These are phyloP conservation scores for Annulohypoxylon moriforme DNA, from an alignment of 495 filamentous ascomycete genomes.

Conservation along the genomic window DNA sequence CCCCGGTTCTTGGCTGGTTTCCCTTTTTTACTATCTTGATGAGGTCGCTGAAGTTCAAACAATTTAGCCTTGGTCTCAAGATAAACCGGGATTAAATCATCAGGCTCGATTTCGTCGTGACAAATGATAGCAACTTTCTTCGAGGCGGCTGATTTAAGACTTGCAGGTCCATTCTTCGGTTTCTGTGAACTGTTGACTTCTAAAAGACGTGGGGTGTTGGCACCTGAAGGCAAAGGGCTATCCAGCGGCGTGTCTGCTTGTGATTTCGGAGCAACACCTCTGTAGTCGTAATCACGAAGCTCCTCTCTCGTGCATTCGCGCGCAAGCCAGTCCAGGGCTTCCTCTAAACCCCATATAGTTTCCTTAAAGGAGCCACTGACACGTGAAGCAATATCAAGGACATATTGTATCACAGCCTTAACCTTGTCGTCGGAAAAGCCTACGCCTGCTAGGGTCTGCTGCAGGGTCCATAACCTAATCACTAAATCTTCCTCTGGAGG, in stretches of 20 bases:
- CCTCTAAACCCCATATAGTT: slow-evolving; percentile 83
- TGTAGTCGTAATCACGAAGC: slow-evolving; percentile 74
- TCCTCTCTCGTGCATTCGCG: slow-evolving; percentile 73
- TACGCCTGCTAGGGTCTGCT: slow-evolving; percentile 71
- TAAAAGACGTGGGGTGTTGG: slow-evolving; percentile 58
- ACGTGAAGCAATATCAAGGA: slow-evolving; percentile 68
- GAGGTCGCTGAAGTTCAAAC: slow-evolving; percentile 76
- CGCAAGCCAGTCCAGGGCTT: slow-evolving; percentile 88
- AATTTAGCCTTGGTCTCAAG: slow-evolving; percentile 75
- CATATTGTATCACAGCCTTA: slow-evolving; percentile 71
- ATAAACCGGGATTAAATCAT: slow-evolving; percentile 80
- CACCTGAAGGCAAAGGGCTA: slow-evolving; percentile 59
- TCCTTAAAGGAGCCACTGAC: slow-evolving; percentile 67
- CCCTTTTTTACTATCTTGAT: slow-evolving; percentile 60
- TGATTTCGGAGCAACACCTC: slow-evolving; percentile 49
- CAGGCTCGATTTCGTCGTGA: slow-evolving; percentile 72
- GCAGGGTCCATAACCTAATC: slow-evolving; percentile 82
- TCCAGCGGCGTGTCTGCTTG: slow-evolving; percentile 59
- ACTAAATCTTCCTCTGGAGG: slow-evolving; percentile 78
- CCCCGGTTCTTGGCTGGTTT: slow-evolving; percentile 47
- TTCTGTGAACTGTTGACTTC: slow-evolving; percentile 47
- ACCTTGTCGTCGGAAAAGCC: slow-evolving; percentile 74
- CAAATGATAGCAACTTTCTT: slow-evolving; percentile 56
- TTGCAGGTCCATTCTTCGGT: slow-evolving; percentile 29
- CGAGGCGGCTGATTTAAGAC: slow-evolving; percentile 37